Base-by-base conservation (phyloP, 208 protist species). In the Zelonia costaricensis region DNA sequence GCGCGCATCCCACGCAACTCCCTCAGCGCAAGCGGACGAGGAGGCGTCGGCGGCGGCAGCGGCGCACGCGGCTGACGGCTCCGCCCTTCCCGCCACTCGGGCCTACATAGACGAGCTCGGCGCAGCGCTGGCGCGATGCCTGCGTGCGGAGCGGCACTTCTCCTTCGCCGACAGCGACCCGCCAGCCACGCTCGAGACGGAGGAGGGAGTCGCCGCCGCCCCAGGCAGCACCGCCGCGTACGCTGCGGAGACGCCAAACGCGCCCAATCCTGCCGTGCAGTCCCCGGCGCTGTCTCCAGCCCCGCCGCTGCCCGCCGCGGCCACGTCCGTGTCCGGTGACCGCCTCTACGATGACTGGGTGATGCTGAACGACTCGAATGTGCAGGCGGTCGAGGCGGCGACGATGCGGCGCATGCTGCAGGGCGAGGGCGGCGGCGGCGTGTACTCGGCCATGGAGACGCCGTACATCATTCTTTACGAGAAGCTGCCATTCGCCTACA, bases 391-490 rank as follows among this genome's bases (percentile, higher is more conserved):
- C 18, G 18, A 43, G 13, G 6, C 47, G 6, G 62, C 66, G 12
- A 70, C 25, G 18, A 74, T 83, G 63, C 46, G 47, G 16, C 52
- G 36, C 23, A 56, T 89, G 22, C 47, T 89, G 28, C 18, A 39
- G 13, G 83, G 83, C 16, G 39, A 51, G 20, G 48, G 64, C 18
- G 69, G 65, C 27, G 45, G 70, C 15, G 76, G 72, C 23, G 73
- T 86, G 5, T 78, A 80, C 70, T 71, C 70, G 12, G 27, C 22
- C 4, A 48, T 68, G 47, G 84, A 91, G 65, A 86, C 80, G 4
- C 74, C 80, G 22, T 91, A 87, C 39, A 58, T 91, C 8, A 39
- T 86, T 20, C 66, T 91, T 8, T 91, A 91, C 40, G 79, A 87
- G 60, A 63, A 65, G 40, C 0, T 64, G 15, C 65, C 65, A 1